phyloP scores from a whole-genome alignment of 1,284 basidiomycete genomes.

The Puccinia polysora region DNA sequence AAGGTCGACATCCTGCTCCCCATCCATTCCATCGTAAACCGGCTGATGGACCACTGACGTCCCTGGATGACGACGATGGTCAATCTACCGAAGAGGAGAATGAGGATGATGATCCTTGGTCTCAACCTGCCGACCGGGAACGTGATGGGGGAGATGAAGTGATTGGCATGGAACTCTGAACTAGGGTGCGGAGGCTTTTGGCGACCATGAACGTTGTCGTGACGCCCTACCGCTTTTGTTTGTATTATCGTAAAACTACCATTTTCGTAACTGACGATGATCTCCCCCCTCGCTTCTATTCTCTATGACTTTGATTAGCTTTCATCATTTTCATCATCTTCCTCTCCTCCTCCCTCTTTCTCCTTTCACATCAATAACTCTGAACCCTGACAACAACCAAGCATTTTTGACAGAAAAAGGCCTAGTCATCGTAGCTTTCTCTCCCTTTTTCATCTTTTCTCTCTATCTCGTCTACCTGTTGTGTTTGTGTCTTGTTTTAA shows the following conservation, averaged over 20 bases:
- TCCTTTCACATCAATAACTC: background rate
- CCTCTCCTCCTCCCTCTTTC: background rate
- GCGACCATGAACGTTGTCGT: background rate
- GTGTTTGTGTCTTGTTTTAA: background rate
- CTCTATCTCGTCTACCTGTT: background rate
- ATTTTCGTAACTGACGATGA: too few relatives aligned
- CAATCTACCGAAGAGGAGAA: constrained; percentile 4
- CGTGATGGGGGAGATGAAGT: constrained; percentile 23
- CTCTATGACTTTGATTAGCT: background rate
- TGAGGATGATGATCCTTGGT: constrained; percentile 25
- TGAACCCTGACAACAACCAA: background rate
- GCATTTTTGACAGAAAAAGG: background rate
- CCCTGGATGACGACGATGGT: background rate
- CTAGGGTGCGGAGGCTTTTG: background rate
- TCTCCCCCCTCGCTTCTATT: background rate
- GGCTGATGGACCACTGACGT: background rate
- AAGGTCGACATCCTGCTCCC: background rate
- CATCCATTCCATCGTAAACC: background rate
- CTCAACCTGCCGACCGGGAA: background rate
- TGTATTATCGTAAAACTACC: too few relatives aligned
- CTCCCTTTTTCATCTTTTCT: background rate
- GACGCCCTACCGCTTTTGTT: too few relatives aligned
- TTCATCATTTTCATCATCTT: background rate
- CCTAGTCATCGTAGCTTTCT: background rate
- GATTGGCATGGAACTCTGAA: constrained; percentile 33